Evolutionary conservation across 139 green algal species (phyloP).

Genomic region (Chlorella sorokiniana): DNA sequence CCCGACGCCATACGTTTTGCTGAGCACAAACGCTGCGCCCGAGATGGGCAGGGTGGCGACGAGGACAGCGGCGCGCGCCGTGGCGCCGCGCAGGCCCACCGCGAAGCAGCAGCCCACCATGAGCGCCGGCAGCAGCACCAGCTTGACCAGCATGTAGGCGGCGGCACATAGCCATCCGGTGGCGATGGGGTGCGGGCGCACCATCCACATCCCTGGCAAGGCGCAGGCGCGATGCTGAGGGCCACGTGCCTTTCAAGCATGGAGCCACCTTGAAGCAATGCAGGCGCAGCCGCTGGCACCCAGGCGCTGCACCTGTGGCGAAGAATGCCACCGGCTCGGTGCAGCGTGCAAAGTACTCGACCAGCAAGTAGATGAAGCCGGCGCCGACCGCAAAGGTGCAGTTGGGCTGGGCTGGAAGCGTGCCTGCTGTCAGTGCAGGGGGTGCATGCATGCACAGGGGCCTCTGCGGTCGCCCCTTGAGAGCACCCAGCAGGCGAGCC

Average conservation of each 20-base stretch:
- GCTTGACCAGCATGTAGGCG: constrained; percentile 44
- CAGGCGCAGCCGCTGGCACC: neutral
- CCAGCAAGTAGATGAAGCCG: constrained; percentile 32
- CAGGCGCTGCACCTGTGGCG: constrained; percentile 1
- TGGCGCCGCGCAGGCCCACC: constrained; percentile 38
- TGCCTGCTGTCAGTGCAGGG: neutral
- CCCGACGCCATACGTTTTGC: constrained; percentile 37
- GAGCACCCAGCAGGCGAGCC: neutral
- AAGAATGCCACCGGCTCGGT: constrained; percentile 46
- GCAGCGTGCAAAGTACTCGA: constrained; percentile 43
- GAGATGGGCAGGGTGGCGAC: constrained; percentile 42
- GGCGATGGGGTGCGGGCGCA: constrained; percentile 30
- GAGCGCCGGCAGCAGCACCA: constrained; percentile 35
- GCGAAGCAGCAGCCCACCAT: constrained; percentile 43
- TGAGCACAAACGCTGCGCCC: constrained; percentile 13
- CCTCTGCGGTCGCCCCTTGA: neutral
- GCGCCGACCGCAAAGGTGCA: constrained; percentile 33
- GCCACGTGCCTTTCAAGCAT: neutral
- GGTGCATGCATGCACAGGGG: neutral
- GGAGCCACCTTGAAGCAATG: neutral
- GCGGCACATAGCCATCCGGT: constrained; percentile 14
- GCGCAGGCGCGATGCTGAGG: constrained; percentile 26
- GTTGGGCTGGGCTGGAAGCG: constrained; percentile 10
- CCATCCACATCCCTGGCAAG: constrained; percentile 35
- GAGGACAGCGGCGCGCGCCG: constrained; percentile 35